Conservation (phyloP, 176 grass and related monocot species). For the Olyra latifolia region DNA sequence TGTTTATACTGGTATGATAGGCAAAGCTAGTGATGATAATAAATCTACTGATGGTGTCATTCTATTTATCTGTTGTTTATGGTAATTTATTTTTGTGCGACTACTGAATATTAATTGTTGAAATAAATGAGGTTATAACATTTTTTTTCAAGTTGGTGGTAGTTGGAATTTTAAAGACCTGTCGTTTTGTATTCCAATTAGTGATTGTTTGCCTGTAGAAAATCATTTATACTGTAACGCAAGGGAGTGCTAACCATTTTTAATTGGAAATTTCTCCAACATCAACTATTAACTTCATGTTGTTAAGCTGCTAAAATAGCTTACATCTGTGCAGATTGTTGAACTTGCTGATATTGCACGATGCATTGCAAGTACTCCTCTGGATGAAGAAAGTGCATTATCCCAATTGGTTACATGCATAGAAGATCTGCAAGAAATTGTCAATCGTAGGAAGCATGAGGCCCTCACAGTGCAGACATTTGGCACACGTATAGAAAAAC, state of each 20-base stretch:
- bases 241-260: neutral
- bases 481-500: conserved; percentile 96
- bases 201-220: neutral
- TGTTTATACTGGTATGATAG: conserved; percentile 19
- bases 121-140: neutral
- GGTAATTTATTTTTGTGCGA: neutral
- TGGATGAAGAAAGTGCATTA: conserved; percentile 90
- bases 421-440: conserved; percentile 99
- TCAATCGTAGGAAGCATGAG: conserved; percentile 83
- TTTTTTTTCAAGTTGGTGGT: neutral
- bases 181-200: conserved; percentile 21
- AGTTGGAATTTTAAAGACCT: neutral
- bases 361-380: conserved; percentile 80
- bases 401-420: conserved; percentile 91
- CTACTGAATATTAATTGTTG: neutral
- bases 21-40: conserved; percentile 5
- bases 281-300: conserved; percentile 8
- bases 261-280: neutral
- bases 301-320: conserved; percentile 12
- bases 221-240: neutral
- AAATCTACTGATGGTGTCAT: neutral
- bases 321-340: conserved; percentile 61
- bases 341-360: conserved; percentile 99
- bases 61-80: conserved; percentile 12
- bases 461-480: conserved; percentile 98